Base-by-base conservation (phyloP, 1,284 basidiomycete genomes). In the Marasmius tenuissimus region DNA sequence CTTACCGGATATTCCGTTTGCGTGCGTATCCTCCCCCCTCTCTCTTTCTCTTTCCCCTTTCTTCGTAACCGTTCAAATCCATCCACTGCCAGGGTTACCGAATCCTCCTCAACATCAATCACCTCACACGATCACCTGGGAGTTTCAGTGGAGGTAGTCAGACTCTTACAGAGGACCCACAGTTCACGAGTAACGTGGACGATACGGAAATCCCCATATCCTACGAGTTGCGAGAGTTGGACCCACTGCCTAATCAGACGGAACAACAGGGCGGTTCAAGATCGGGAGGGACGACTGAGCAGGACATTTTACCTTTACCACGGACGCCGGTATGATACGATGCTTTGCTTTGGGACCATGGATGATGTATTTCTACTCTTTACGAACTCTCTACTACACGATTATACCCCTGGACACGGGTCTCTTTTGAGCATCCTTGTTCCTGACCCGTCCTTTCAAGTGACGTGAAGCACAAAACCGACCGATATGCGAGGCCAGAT, bases 41-140 rank as follows among this genome's bases (percentile, higher is more conserved):
- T 1, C 58, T 5, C 9, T 42, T 47, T 22, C 34, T n/a, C 22
- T 1, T 59, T 5, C 9, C 48, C 49, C 12, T 27, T n/a, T 33
- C 7, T 54, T 35, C 6, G 27, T 47, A 14, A 34, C 27, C 37
- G 12, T 20, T 47, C 10, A 53, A 38, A 10, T 49, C 11, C 33
- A 1, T 59, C 35, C 22, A 18, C 38, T 37, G 45, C 6, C 58
- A 76, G 75, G 74, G 75, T 47, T 76, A 76, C 59, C 72, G 73
- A 27, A 73, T 76, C 37, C 68, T 77, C 22, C 69, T 76, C 20
- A 76, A 75, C 58, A 68, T 77, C 50, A 71, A 68, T 58, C 66
- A 67, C 45, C 66, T 73, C 35, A 40, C 48, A 10, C 6, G 22
- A 20, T 33, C 35, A 35, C 48, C 22, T 11, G 27, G 47, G 9